Percentiles rank a stretch among this genome's conserved stretches.
Conservation (phyloP, 2,329 filamentous ascomycete species). For the Ceratocystis lukuohia region DNA sequence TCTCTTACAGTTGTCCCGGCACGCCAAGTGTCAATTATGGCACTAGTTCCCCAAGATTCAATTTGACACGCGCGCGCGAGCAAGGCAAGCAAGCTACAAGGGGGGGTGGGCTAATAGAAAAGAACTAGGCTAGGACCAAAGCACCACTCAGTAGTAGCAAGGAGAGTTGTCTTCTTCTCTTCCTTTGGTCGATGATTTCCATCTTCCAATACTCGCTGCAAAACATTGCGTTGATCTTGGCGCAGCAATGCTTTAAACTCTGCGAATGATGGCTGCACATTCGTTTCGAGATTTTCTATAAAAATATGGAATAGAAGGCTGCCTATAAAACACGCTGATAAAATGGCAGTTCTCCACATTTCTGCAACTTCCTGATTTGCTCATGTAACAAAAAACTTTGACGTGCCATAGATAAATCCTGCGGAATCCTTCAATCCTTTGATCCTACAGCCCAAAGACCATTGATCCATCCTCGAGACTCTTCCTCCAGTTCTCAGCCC, state of each 20-base stretch:
- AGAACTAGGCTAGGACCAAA: too few species aligned
- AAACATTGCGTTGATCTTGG: neutral
- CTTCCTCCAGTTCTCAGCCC: neutral
- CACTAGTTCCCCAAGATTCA: neutral
- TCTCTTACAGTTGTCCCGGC: neutral
- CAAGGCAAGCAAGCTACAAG: neutral
- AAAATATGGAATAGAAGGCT: neutral
- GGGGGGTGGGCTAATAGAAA: neutral
- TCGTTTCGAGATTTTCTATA: neutral
- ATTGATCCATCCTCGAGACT: too few species aligned
- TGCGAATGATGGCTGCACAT: too few species aligned
- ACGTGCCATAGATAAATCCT: neutral
- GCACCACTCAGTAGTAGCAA: too few species aligned
- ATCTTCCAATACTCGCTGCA: neutral
- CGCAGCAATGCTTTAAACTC: neutral
- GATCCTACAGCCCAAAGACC: neutral
- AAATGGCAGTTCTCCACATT: neutral
- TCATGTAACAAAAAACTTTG: constrained; percentile 1
- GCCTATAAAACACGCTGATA: neutral
- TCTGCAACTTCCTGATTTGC: neutral
- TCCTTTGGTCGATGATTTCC: neutral
- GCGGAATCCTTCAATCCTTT: neutral
- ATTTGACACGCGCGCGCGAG: neutral
- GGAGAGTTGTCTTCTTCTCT: neutral
- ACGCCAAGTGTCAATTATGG: constrained; percentile 4